Base-by-base conservation (phyloP, 345 rosid species). In the Reutealis trisperma region DNA sequence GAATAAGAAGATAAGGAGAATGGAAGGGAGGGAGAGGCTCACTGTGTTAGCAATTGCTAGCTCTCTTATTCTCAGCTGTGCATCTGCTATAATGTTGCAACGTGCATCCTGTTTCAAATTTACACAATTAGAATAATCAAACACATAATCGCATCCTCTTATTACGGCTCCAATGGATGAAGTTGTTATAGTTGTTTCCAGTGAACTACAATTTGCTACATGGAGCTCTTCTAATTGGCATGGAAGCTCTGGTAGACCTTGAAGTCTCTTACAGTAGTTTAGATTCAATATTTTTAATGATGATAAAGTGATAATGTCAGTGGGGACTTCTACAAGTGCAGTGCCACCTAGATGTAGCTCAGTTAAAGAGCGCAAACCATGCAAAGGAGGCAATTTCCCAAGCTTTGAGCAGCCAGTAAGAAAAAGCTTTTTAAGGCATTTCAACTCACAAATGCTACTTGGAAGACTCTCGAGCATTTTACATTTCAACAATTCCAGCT, bases 401-500 rank as follows among this genome's bases (percentile, higher is more conserved):
- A 71, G 75, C 9, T 58, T 34, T 22, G 72, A 49, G 72, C 72
- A 69, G 4, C 27, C 5, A 22, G 10, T 25, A 14, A 69, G 6
- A 32, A 37, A 9, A 5, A 69, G 41, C 51, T 18, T 47, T 49
- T 49, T 5, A 69, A 45, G 55, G 15, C 34, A 45, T 11, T 22
- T 67, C 57, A 67, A n/a, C 22, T 47, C 21, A 27, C 71, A 67
- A 47, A 67, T 44, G 57, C 71, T 67, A 11, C n/a, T 24, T 42
- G 55, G 71, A 24, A 45, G 71, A 67, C 18, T n/a, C 7, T 22
- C 11, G 45, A 67, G 34, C 27, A 4, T 67, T 1, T 34, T 1
- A 32, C 74, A 55, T 8, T 34, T 37, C 32, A 15, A 11, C 63
- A 71, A 15, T 52, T 37, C 9, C 47, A 71, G 34, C 24, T 8